phyloP scores from a whole-genome alignment of 257 asterid genomes.

The Jaltomata sinuosa region DNA sequence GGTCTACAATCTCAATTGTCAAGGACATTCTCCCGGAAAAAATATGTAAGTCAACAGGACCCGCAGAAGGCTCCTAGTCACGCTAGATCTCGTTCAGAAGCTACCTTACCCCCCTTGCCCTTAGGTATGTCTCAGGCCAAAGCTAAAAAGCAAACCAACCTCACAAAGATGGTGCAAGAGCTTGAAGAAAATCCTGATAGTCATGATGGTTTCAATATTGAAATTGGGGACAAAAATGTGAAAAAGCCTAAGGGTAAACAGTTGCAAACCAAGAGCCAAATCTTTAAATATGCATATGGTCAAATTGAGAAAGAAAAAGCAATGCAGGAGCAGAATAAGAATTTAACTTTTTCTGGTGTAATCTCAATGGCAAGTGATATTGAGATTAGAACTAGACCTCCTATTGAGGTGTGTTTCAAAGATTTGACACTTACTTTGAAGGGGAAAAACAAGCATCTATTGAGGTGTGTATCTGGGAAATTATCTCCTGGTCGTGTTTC shows the following conservation, averaged over 20 bases:
- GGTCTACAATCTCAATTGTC: constrained; percentile 56
- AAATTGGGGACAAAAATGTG: constrained; percentile 81
- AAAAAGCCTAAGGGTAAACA: constrained; percentile 67
- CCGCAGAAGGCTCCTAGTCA: constrained; percentile 32
- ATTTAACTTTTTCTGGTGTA: constrained; percentile 87
- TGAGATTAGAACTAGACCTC: constrained; percentile 55
- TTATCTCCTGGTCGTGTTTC: constrained; percentile 86
- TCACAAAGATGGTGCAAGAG: constrained; percentile 85
- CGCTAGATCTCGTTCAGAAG: constrained; percentile 64
- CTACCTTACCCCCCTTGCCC: constrained; percentile 58
- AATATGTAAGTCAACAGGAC: constrained; percentile 37
- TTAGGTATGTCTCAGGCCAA: constrained; percentile 27
- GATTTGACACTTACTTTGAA: constrained; percentile 80
- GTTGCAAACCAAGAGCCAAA: constrained; percentile 87
- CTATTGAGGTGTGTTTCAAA: constrained; percentile 79
- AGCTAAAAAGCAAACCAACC: constrained; percentile 56
- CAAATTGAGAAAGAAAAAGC: constrained; percentile 95
- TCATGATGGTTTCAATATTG: constrained; percentile 75
- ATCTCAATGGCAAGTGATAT: constrained; percentile 68
- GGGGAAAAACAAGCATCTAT: constrained; percentile 75
- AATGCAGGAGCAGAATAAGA: constrained; percentile 66
- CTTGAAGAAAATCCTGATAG: constrained; percentile 79
- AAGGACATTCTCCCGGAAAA: constrained; percentile 75
- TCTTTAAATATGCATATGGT: constrained; percentile 90
- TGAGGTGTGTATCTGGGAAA: constrained; percentile 85